Evolutionary conservation across 257 asterid genomes (phyloP), one percentile per base, ranked within the genome.

Genomic region (Penstemon barbatus): DNA sequence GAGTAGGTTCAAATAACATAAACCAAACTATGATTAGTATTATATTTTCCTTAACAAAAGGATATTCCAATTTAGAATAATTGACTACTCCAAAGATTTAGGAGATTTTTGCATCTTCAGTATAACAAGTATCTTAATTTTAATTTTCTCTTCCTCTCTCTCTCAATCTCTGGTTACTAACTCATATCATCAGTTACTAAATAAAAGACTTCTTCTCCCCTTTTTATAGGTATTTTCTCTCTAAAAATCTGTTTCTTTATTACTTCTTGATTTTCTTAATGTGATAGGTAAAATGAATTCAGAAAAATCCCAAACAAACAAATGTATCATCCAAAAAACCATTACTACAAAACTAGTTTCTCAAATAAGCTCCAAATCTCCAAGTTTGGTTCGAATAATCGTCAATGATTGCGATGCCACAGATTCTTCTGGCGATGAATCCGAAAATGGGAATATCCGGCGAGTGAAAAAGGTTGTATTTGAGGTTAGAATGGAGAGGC

Each of bases 351-450:
- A 83, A 52, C 8, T 42, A 3, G 61, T 70, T 0, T 5, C 53
- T 13, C 8, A 57, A 57, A 11, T 38, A 1, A 65, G 36, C 41
- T 59, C 64, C 7, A 61, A 61, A 4, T 38, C 56, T 75, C 87
- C 88, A 0, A 81, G 83, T 0, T 60, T 91, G 48, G 86, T 91
- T 11, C 68, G 83, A 50, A 80, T 91, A 19, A 70, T 73, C 0
- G 88, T 84, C 4, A 83, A 88, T 0, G 98, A 91, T 60, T 63
- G 71, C 6, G 98, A 89, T 48, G 96, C 96, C 39, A 89, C 98
- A 1, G 98, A 89, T 8, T 85, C 94, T 1, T 89, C 95, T 3
- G 48, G 73, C 46, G 92, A 81, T 3, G 97, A 83, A 8, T 37
- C 69, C 5, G 76, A 50, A 1, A 19, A 74, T 0, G 19, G 52